Conservation (phyloP, 2,329 filamentous ascomycete species). For the Nemania sp. region DNA sequence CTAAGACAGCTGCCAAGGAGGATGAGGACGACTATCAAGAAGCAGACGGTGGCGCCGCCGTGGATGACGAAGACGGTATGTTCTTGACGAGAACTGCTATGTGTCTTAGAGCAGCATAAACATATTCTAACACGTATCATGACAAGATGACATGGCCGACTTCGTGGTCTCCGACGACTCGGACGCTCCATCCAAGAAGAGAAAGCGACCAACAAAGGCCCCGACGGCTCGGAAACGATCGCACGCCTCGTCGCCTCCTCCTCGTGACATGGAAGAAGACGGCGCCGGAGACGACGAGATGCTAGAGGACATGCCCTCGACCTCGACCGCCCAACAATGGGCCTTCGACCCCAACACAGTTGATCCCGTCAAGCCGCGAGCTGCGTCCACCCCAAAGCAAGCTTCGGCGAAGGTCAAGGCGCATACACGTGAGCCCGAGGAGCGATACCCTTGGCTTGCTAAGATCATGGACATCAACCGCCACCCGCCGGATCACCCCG, state of each 20-base stretch:
- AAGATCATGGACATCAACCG: slow-evolving; percentile 83
- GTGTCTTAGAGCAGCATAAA: background rate
- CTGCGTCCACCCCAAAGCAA: slow-evolving; percentile 33
- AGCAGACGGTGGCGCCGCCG: slow-evolving; percentile 61
- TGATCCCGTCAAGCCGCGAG: slow-evolving; percentile 39
- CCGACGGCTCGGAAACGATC: slow-evolving; percentile 65
- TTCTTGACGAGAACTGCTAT: background rate
- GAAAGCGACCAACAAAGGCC: slow-evolving; percentile 68
- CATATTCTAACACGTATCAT: background rate
- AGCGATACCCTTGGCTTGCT: slow-evolving; percentile 89
- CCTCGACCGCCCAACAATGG: slow-evolving; percentile 84
- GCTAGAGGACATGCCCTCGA: slow-evolving; percentile 60
- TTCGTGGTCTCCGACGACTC: slow-evolving; percentile 89
- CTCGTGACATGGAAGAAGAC: slow-evolving; percentile 40
- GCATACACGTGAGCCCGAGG: slow-evolving; percentile 78
- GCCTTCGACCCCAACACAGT: slow-evolving; percentile 60
- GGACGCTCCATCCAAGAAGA: slow-evolving; percentile 73
- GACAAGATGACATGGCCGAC: slow-evolving; percentile 73
- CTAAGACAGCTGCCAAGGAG: slow-evolving; percentile 66
- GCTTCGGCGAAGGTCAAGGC: slow-evolving; percentile 66
- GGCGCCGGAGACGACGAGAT: slow-evolving; percentile 58
- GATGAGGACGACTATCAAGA: slow-evolving; percentile 72
- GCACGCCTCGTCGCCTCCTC: slow-evolving; percentile 57
- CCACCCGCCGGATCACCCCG: slow-evolving; percentile 76
- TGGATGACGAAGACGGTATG: slow-evolving; percentile 66